Evolutionary conservation across 129 eudicot genomes (phyloP), one percentile per base, ranked within the genome.

Genomic region (Chrysanthemum seticuspe): DNA sequence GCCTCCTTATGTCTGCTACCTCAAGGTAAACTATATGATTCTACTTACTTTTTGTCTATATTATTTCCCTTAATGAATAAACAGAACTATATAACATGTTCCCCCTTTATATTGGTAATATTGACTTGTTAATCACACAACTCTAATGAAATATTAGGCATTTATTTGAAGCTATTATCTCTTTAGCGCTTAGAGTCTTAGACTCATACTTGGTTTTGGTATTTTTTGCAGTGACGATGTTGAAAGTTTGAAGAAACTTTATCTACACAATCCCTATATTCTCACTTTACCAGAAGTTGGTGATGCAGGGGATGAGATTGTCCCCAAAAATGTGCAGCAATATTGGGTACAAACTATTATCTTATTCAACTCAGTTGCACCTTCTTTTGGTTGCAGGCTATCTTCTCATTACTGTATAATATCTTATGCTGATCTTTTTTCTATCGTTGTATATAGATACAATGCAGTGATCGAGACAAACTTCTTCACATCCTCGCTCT

Each of bases 1-100:
- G 97, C 72, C 97, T 95, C 81, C 97, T 95, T 44, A 86, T 95
- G 99, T 95, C 99, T 76, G 99, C 99, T 71, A 95, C 99, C 16
- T 83, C 96, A 55, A 95, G 97, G 98, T 70, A 2, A 40, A 18
- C 65, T 15, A 11, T 61, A 4, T 55, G 34, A 23, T 66, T 31
- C 34, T 14, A 14, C 31, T 70, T 13, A 6, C 27, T 69, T 51
- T 5, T 15, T 29, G 3, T 16, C 31, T 3, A 51, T 68, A 18
- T 21, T 5, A 23, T 31, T 11, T 29, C 36, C 11, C 14, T 53
- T 19, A 15, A 4, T 31, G 44, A n/a, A 21, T 4, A 45, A 25
- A 2, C 27, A 25, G 51, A 76, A 67, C 60, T 10, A 14, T 25
- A 45, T n/a, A 3, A 29, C 5, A 31, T 69, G 40, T 19, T 25